Base-by-base conservation (phyloP, 2,329 filamentous ascomycete genomes). In the Fusarium bactridioides region DNA sequence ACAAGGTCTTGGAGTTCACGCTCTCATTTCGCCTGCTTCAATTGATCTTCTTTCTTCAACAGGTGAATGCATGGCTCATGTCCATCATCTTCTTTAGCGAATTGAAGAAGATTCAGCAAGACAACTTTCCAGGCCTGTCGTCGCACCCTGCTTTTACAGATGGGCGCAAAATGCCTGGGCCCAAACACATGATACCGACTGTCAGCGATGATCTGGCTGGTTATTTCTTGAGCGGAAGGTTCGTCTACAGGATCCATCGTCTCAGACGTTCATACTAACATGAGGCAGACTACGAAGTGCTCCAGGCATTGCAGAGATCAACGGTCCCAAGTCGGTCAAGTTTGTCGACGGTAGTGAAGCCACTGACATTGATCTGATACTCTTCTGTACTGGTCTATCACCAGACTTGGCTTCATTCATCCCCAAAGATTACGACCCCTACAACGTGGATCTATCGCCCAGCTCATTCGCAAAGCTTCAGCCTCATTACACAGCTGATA, bases 191-290 rank as follows among this genome's bases (percentile, higher is more conserved):
- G 50, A 54, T 54, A 54, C 50, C 50, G 5, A 40, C 33, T 4
- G 50, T 54, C 19, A 54, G 50, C 33, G 50, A 54, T 18, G 50
- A 54, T 3, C 5, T 54, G 19, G 50, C 50, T 18, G 50, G 50
- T 5, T 54, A 54, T n/a, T 27, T 54, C 5, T 10, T 54, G 33
- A 54, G 50, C 1, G 50, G 50, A n/a, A 54, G 50, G 50, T 54
- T 38, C 13, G 50, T 37, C 0, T 2, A 3, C 5, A 27, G 2
- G 0, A n/a, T 18, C 2, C 12, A n/a, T 25, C 12, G 4, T 16
- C 33, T 5, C 13, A 21, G 0, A 7, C 2, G 2, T 5, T 7
- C 19, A 21, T 1, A n/a, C 31, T 54, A 7, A 54, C 33, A 27
- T 18, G 19, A 54, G 4, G 13, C 33, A 54, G 50, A 54, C 23